phyloP scores from a whole-genome alignment of 164 flowering plant species.

The Platanus orientalis region DNA sequence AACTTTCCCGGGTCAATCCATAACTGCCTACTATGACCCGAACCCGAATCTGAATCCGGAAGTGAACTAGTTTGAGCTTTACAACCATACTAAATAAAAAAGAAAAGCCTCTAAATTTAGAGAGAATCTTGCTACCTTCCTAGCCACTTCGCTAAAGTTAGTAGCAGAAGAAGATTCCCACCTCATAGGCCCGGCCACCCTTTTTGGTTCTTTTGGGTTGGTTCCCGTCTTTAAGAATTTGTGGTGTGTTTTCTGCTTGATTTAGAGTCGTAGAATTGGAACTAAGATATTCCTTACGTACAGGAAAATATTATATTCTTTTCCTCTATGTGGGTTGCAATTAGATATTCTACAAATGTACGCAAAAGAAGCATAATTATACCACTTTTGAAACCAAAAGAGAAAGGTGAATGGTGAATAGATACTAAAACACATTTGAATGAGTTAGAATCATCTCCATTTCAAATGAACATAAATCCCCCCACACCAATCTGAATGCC shows the following conservation, averaged over 20 bases:
- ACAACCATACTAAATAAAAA: background rate
- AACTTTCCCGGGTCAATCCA: no score
- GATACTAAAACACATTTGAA: slow-evolving; percentile 44
- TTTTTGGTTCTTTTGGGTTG: slow-evolving; percentile 38
- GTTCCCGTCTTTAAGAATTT: slow-evolving; percentile 36
- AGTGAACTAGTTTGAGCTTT: no score
- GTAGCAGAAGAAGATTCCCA: slow-evolving; percentile 78
- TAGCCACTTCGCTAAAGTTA: slow-evolving; percentile 74
- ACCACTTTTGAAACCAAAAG: slow-evolving; percentile 54
- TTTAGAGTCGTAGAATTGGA: slow-evolving; percentile 69
- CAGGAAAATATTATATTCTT: slow-evolving; percentile 45
- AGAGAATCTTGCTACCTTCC: slow-evolving; percentile 77
- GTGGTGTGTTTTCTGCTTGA: slow-evolving; percentile 38
- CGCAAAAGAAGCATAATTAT: slow-evolving; percentile 43
- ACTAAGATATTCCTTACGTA: slow-evolving; percentile 76
- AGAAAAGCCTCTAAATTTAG: slow-evolving; percentile 1
- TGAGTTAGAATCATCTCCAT: no score
- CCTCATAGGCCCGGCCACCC: slow-evolving; percentile 23
- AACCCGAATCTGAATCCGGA: no score
- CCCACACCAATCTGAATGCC: no score
- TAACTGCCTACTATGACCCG: no score
- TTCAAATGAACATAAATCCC: no score
- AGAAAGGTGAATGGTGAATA: slow-evolving; percentile 41
- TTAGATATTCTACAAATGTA: slow-evolving; percentile 52
- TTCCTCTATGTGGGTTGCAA: no score